phyloP scores from a whole-genome alignment of 805 yeast genomes.

The Yarrowia sp. region DNA sequence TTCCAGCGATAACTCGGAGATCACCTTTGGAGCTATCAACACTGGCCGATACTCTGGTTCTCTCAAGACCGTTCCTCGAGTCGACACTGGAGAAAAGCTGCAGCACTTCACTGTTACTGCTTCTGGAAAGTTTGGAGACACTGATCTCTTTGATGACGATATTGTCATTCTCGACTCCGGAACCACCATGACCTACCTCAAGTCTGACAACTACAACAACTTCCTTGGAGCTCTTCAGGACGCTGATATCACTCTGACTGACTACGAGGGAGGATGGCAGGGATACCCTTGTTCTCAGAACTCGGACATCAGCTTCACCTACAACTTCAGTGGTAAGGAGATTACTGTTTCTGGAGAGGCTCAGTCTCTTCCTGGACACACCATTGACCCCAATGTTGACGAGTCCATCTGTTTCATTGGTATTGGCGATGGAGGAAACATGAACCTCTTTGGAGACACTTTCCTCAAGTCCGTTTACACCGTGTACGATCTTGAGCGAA shows the following conservation, averaged over 20 bases:
- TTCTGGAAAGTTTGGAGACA: not conserved
- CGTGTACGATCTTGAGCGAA: constrained; percentile 61
- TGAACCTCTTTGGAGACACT: constrained; percentile 52
- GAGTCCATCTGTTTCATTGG: not conserved
- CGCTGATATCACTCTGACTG: constrained; percentile 43
- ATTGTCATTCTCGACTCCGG: constrained; percentile 35
- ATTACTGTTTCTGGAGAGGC: not conserved
- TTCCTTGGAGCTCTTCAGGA: constrained; percentile 40
- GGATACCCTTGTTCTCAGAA: not conserved
- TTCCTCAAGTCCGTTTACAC: constrained; percentile 61
- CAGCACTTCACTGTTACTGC: constrained; percentile 23
- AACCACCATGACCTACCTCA: constrained; percentile 33
- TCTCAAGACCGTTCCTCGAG: constrained; percentile 33
- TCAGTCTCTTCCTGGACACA: not conserved
- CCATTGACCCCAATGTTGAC: not conserved
- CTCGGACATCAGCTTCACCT: constrained; percentile 39
- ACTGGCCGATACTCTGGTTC: constrained; percentile 47
- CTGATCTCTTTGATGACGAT: constrained; percentile 19
- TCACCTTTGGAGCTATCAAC: constrained; percentile 53
- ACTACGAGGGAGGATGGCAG: not conserved
- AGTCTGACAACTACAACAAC: constrained; percentile 34
- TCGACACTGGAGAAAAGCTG: not conserved
- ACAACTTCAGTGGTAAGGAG: constrained; percentile 50
- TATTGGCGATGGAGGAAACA: not conserved
- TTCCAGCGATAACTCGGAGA: not conserved